These are phyloP conservation scores for Helichrysum umbraculigerum DNA, from an alignment of 129 eudicot species.

Conservation along the genomic window DNA sequence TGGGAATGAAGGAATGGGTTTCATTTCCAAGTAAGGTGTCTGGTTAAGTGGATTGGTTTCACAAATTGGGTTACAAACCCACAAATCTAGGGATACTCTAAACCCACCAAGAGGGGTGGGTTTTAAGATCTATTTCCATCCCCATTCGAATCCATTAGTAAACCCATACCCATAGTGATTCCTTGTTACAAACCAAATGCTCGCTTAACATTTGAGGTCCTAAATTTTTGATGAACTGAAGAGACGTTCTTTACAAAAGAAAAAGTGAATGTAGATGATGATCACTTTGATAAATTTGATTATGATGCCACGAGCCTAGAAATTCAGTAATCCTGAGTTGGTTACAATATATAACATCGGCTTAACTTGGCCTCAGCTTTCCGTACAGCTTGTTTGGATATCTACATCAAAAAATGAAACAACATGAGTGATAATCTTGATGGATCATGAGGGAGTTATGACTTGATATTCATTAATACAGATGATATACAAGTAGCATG, in stretches of 20 bases:
- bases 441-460: background rate
- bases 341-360: background rate
- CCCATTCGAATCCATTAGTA: background rate
- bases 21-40: background rate
- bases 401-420: constrained; percentile 1
- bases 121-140: background rate
- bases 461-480: background rate
- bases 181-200: background rate
- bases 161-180: background rate
- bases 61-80: background rate
- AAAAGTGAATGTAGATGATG: background rate
- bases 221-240: background rate
- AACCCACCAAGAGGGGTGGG: background rate
- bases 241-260: background rate
- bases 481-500: background rate
- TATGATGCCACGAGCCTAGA: background rate
- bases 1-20: background rate
- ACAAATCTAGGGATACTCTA: background rate
- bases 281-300: background rate
- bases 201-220: background rate
- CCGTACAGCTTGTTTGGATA: constrained; percentile 2
- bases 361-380: background rate
- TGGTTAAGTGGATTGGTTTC: no score
- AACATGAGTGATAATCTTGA: background rate
- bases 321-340: background rate